Percentiles rank a stretch among this genome's conserved stretches.
Evolutionary conservation across 2,329 filamentous ascomycete genomes (phyloP).

Genomic region (Phyllosticta citriasiana): DNA sequence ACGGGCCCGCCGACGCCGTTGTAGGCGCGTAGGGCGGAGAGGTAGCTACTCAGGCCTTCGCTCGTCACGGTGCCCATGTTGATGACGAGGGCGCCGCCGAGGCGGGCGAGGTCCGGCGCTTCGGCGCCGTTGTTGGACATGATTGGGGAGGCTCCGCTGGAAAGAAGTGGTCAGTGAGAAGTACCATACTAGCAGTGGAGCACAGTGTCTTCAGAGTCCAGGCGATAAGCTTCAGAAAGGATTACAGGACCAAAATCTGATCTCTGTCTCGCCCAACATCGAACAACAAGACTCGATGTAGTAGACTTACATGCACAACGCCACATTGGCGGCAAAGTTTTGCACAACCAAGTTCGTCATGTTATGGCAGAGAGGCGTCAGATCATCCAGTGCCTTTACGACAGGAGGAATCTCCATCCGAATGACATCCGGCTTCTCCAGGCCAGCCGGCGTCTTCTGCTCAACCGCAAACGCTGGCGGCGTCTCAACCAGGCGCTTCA

Average conservation of each 20-base stretch:
- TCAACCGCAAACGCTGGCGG: slow-evolving; percentile 15
- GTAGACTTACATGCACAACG: slow-evolving; percentile 53
- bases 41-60: slow-evolving; percentile 61
- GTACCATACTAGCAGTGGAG: background rate
- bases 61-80: slow-evolving; percentile 92
- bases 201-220: too few relatives aligned
- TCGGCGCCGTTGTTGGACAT: slow-evolving; percentile 84
- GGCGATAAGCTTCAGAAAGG: too few relatives aligned
- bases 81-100: slow-evolving; percentile 72
- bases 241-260: too few relatives aligned
- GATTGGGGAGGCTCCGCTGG: slow-evolving; percentile 68
- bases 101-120: slow-evolving; percentile 65
- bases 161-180: background rate
- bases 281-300: background rate
- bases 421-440: slow-evolving; percentile 12
- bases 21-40: slow-evolving; percentile 68
- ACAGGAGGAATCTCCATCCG: slow-evolving; percentile 26
- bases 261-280: background rate
- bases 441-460: background rate
- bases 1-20: slow-evolving; percentile 67
- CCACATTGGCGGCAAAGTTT: slow-evolving; percentile 88
- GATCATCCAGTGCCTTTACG: slow-evolving; percentile 50
- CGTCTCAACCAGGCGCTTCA: slow-evolving; percentile 46
- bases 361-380: slow-evolving; percentile 75
- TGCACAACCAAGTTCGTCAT: slow-evolving; percentile 97